phyloP scores from a whole-genome alignment of 345 rosid genomes.

The Ricinus communis region DNA sequence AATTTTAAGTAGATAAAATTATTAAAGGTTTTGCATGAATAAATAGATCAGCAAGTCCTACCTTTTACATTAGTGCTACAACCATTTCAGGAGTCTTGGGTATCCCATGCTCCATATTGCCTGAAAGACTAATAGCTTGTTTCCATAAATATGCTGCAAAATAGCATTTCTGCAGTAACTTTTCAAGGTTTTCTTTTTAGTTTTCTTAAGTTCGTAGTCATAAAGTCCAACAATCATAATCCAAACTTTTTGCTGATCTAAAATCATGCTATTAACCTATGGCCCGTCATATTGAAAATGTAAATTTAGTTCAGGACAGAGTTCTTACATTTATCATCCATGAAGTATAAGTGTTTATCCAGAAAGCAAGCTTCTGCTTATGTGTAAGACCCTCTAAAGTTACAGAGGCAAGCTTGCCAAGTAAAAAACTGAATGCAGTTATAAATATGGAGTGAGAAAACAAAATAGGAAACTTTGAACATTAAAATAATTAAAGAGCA shows the following conservation, averaged over 20 bases:
- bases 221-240: not conserved
- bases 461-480: not conserved
- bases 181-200: not conserved
- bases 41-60: slow-evolving; percentile 19
- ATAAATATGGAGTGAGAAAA: slow-evolving; percentile 17
- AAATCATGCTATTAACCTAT: not conserved
- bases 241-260: not conserved
- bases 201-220: not conserved
- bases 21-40: not conserved
- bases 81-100: slow-evolving; percentile 77
- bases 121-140: slow-evolving; percentile 29
- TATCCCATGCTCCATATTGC: slow-evolving; percentile 77
- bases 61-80: slow-evolving; percentile 91
- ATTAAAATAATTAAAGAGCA: not conserved
- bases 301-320: not conserved
- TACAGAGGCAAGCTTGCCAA: slow-evolving; percentile 68
- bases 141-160: slow-evolving; percentile 11
- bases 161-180: slow-evolving; percentile 6
- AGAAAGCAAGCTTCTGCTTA: slow-evolving; percentile 95
- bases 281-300: not conserved
- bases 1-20: not conserved
- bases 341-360: slow-evolving; percentile 88
- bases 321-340: slow-evolving; percentile 79
- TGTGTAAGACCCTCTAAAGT: slow-evolving; percentile 68
- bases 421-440: slow-evolving; percentile 54